A percentile compares a stretch with the other conserved stretches of the same genome.
These are phyloP conservation scores for Debaryomyces fabryi DNA, from an alignment of 1,139 yeast species.

Conservation along the genomic window DNA sequence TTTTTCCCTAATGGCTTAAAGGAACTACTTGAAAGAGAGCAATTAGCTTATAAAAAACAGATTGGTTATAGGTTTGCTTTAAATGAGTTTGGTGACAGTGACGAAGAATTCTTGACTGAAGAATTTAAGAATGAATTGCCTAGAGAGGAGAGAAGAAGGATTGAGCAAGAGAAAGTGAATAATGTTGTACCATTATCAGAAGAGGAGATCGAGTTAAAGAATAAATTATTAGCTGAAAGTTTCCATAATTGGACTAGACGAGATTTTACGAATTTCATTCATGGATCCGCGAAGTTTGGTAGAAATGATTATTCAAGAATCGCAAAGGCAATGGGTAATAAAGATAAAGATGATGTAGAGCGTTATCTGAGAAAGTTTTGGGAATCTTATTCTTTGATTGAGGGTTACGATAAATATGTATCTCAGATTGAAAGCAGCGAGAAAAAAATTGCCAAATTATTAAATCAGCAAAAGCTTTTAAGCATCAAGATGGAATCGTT, in stretches of 20 bases:
- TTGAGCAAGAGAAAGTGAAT: constrained; percentile 69
- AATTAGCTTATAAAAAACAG: constrained; percentile 71
- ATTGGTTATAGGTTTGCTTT: constrained; percentile 70
- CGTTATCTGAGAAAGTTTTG: constrained; percentile 74
- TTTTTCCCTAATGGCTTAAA: constrained; percentile 72
- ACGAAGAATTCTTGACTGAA: constrained; percentile 59
- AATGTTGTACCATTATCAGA: constrained; percentile 72
- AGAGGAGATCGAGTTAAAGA: constrained; percentile 70
- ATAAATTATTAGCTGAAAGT: constrained; percentile 61
- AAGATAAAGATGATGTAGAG: constrained; percentile 69
- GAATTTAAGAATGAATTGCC: constrained; percentile 42
- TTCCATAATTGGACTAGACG: constrained; percentile 84
- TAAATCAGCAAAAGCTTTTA: constrained; percentile 67
- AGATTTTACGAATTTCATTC: constrained; percentile 85
- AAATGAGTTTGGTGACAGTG: constrained; percentile 55
- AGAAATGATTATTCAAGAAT: constrained; percentile 63
- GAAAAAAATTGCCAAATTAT: constrained; percentile 66
- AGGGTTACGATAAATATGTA: constrained; percentile 83
- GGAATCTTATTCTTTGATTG: constrained; percentile 69
- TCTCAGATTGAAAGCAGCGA: constrained; percentile 90
- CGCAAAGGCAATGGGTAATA: constrained; percentile 66
- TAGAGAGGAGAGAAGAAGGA: constrained; percentile 47
- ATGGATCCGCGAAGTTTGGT: constrained; percentile 80
- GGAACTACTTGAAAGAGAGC: constrained; percentile 75
- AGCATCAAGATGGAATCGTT: constrained; percentile 63